Percentiles rank a stretch among this genome's conserved stretches.
phyloP scores from a whole-genome alignment of 352 stramenopile species.

The Phytophthora boehmeriae region DNA sequence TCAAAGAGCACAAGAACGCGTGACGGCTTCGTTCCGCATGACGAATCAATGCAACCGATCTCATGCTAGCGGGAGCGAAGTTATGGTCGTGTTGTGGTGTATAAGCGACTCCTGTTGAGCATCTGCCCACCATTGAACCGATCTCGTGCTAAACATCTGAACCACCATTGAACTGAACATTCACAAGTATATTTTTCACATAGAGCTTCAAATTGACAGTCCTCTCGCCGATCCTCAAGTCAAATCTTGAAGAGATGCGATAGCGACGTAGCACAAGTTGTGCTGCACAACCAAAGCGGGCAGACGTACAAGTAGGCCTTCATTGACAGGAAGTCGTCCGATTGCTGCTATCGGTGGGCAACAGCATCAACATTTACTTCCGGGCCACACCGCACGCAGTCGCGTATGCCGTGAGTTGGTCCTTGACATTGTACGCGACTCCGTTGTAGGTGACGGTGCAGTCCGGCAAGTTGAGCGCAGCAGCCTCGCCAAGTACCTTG shows the following conservation, averaged over 20 bases:
- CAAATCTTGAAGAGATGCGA: no score
- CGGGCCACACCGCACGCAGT: conserved; percentile 21
- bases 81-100: no score
- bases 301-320: neutral
- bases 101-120: no score
- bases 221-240: neutral
- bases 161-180: neutral
- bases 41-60: no score
- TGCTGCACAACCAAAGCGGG: neutral
- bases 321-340: conserved; percentile 8
- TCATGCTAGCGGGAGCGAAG: no score
- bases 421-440: conserved; percentile 31
- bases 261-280: no score
- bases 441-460: conserved; percentile 35
- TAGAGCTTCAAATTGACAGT: neutral
- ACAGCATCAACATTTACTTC: conserved; percentile 14
- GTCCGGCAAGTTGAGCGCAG: conserved; percentile 26
- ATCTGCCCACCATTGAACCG: no score
- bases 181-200: neutral
- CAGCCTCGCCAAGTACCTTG: conserved; percentile 23
- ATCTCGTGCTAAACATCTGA: conserved; percentile 27
- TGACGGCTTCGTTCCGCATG: no score
- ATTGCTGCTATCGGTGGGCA: neutral
- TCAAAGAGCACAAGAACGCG: no score
- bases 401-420: conserved; percentile 28